Conservation (phyloP, 73 alveolate genomes). For the Tetrahymena borealis region DNA sequence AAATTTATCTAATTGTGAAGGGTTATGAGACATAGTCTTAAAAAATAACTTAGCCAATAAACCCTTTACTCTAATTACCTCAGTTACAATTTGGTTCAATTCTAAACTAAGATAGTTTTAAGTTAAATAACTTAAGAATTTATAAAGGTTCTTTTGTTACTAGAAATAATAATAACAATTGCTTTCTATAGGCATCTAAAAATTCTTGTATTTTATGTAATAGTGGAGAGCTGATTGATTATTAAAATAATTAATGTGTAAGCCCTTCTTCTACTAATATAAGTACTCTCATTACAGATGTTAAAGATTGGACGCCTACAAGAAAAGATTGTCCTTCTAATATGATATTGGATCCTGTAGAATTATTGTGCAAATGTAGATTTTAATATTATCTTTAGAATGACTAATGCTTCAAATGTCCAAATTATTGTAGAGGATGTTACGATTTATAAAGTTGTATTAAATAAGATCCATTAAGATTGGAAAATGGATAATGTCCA, state of each 20-base stretch:
- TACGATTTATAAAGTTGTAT: background rate
- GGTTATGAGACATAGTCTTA: too few relatives aligned
- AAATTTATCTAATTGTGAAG: too few relatives aligned
- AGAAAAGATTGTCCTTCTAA: background rate
- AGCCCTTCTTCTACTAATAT: background rate
- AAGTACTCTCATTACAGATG: background rate
- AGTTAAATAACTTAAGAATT: too few relatives aligned
- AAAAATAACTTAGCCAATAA: too few relatives aligned
- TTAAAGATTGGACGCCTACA: background rate
- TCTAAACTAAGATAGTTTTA: too few relatives aligned
- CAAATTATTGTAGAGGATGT: background rate
- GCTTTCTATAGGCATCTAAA: background rate
- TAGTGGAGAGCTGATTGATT: background rate
- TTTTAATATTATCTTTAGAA: background rate
- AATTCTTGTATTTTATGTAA: background rate
- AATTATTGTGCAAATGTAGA: background rate
- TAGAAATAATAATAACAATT: too few relatives aligned
- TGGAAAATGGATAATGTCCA: background rate
- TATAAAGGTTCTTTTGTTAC: too few relatives aligned
- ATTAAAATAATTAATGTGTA: background rate
- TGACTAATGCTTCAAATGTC: background rate
- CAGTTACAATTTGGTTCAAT: too few relatives aligned
- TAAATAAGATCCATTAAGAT: background rate
- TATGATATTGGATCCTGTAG: background rate
- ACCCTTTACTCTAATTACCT: too few relatives aligned